These are phyloP conservation scores for Nemania sp. DNA, from an alignment of 2,329 filamentous ascomycete species.

Conservation along the genomic window DNA sequence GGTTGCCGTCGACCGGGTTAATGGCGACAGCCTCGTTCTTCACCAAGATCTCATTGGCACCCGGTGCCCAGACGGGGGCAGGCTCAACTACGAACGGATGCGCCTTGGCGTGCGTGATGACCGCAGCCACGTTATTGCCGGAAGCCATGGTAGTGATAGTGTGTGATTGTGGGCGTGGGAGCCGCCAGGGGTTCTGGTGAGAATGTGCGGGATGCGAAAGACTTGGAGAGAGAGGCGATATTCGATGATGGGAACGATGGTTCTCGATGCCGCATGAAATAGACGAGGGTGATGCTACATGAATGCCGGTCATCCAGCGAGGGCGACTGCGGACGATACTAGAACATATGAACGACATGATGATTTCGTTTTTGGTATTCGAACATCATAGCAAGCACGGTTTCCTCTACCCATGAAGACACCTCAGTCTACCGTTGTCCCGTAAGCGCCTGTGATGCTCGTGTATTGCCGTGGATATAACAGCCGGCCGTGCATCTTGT, in stretches of 20 bases:
- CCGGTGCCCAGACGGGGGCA: slow-evolving; percentile 30
- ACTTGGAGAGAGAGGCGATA: not conserved
- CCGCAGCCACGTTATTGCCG: slow-evolving; percentile 29
- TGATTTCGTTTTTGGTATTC: slow-evolving; percentile 6
- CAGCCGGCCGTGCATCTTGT: not conserved
- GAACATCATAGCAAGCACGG: not conserved
- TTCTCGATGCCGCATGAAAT: not conserved
- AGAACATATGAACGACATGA: slow-evolving; percentile 9
- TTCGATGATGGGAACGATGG: not conserved
- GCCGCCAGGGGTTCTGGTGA: not conserved
- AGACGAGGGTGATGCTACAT: not conserved
- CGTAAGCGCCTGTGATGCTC: not conserved
- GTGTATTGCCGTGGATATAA: not conserved
- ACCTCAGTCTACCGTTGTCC: not conserved
- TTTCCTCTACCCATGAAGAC: not conserved
- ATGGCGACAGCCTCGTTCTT: slow-evolving; percentile 40
- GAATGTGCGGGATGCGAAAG: not conserved
- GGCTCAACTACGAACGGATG: slow-evolving; percentile 31
- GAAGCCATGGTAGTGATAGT: slow-evolving; percentile 17
- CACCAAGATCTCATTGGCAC: slow-evolving; percentile 36
- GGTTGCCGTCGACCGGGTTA: slow-evolving; percentile 41
- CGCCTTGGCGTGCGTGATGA: slow-evolving; percentile 31
- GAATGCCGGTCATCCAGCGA: not conserved
- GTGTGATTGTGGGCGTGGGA: slow-evolving; percentile 1
- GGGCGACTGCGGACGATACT: not conserved